Evolutionary conservation across 805 yeast species (phyloP).

Genomic region (Spathaspora arborariae): DNA sequence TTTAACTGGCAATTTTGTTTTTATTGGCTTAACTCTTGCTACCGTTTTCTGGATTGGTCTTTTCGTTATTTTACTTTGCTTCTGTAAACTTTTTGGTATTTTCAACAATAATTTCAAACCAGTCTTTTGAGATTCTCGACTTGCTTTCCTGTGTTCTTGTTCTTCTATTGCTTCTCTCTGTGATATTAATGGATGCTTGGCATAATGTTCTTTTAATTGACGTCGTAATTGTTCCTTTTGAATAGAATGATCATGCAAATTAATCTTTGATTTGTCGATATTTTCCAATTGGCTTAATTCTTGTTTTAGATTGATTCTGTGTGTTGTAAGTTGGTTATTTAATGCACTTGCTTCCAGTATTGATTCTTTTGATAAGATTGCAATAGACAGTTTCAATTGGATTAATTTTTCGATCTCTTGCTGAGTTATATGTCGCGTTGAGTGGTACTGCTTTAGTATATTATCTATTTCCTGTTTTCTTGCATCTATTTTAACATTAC

Average conservation of each 20-base stretch:
- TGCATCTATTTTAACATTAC: slow-evolving; percentile 27
- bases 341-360: slow-evolving; percentile 25
- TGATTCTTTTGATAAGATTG: slow-evolving; percentile 16
- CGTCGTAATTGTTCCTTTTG: slow-evolving; percentile 20
- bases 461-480: slow-evolving; percentile 17
- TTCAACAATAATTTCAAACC: slow-evolving; percentile 16
- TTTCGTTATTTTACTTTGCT: slow-evolving; percentile 7
- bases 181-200: slow-evolving; percentile 30
- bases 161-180: slow-evolving; percentile 37
- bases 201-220: slow-evolving; percentile 32
- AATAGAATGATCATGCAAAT: slow-evolving; percentile 8
- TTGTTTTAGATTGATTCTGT: slow-evolving; percentile 19
- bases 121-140: not conserved
- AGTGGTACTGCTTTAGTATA: slow-evolving; percentile 9
- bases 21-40: not conserved
- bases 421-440: not conserved
- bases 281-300: slow-evolving; percentile 23
- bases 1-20: not conserved
- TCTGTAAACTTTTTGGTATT: slow-evolving; percentile 5
- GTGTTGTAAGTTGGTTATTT: slow-evolving; percentile 27
- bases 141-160: slow-evolving; percentile 13
- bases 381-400: slow-evolving; percentile 5
- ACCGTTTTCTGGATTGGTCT: not conserved
- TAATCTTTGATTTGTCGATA: slow-evolving; percentile 6
- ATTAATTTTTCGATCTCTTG: not conserved